These are phyloP conservation scores for Cladosporium austrohemisphaericum DNA, from an alignment of 2,329 filamentous ascomycete genomes.

Conservation along the genomic window DNA sequence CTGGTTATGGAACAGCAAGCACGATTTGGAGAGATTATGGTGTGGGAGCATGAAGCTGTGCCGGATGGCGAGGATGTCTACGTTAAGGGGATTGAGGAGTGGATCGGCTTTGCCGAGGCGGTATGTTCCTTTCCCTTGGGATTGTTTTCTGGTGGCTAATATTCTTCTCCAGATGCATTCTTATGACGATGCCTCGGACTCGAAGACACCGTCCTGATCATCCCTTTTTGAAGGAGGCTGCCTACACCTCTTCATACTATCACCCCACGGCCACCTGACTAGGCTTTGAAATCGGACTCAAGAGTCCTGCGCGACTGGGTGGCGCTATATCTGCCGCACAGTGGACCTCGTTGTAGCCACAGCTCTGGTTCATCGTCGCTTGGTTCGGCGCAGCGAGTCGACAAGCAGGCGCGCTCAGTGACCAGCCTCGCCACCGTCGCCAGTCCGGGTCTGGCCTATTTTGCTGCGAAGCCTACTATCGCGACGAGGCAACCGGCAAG, in stretches of 20 bases:
- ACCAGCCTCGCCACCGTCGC: no score
- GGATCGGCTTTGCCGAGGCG: slow-evolving; percentile 68
- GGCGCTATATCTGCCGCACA: no score
- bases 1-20: slow-evolving; percentile 59
- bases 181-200: slow-evolving; percentile 7
- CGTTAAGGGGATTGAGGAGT: slow-evolving; percentile 72
- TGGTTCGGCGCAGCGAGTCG: no score
- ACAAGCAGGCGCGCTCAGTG: no score
- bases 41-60: slow-evolving; percentile 78
- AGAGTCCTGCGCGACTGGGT: no score
- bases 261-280: no score
- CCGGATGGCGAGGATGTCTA: slow-evolving; percentile 67
- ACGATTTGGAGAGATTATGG: slow-evolving; percentile 67
- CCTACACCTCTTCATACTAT: background rate
- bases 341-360: no score
- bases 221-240: background rate
- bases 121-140: slow-evolving; percentile 43
- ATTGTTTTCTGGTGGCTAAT: background rate
- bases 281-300: no score
- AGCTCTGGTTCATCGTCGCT: no score
- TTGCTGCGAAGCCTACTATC: no score
- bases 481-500: no score
- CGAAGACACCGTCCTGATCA: background rate
- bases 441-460: no score
- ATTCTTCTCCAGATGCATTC: slow-evolving; percentile 15